Percentiles rank a stretch among this genome's conserved stretches.
phyloP scores from a whole-genome alignment of 306 rosid genomes.

The peach (Prunus persica) region DNA sequence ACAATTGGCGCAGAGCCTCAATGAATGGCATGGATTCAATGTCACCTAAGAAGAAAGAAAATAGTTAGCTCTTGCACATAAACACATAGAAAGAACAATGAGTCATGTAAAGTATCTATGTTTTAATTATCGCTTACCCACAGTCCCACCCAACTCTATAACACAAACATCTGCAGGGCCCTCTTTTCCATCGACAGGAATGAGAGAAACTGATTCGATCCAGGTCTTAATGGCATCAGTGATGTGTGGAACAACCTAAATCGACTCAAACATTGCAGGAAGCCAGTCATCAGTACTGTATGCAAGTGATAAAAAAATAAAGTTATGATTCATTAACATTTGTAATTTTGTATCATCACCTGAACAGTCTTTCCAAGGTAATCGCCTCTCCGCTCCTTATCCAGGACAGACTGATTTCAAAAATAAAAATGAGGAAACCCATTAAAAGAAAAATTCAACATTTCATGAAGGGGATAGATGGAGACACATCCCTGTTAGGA shows the following conservation, averaged over 20 bases:
- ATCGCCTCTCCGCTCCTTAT: conserved; percentile 91
- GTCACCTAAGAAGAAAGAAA: conserved; percentile 61
- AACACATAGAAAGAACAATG: conserved; percentile 3
- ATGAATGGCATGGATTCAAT: conserved; percentile 99
- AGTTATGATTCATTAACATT: conserved; percentile 11
- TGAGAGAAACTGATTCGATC: conserved; percentile 74
- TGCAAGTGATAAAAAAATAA: neutral
- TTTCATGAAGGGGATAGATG: neutral
- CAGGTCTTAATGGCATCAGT: conserved; percentile 87
- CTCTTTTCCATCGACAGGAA: conserved; percentile 84
- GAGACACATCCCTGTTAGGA: neutral
- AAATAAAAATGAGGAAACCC: no score
- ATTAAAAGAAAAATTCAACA: neutral
- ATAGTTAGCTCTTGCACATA: neutral
- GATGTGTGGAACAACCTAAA: conserved; percentile 96
- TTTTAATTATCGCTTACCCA: conserved; percentile 50
- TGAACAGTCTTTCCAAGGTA: conserved; percentile 98
- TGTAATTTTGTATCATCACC: conserved; percentile 40
- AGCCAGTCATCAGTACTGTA: conserved; percentile 11
- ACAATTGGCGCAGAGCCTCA: conserved; percentile 87
- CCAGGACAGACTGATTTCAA: conserved; percentile 73
- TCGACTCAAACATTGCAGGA: conserved; percentile 19
- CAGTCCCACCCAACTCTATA: conserved; percentile 97
- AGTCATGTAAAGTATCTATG: conserved; percentile 16
- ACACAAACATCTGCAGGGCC: conserved; percentile 97